Evolutionary conservation across 1,139 yeast genomes (phyloP).

Genomic region (Protomyces inundatus): DNA sequence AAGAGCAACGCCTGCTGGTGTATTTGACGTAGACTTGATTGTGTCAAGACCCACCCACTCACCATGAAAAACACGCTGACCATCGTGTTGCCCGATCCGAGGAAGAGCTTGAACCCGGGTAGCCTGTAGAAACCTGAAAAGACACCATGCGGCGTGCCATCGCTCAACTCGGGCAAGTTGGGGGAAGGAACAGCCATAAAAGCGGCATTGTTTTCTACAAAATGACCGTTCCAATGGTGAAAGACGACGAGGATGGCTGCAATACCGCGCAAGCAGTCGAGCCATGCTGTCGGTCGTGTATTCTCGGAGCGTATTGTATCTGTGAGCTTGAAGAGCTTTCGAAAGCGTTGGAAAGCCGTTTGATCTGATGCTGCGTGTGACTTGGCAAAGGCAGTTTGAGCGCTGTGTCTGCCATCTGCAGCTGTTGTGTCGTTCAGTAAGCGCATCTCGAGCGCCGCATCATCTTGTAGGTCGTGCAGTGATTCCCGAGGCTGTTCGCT

Average conservation of each 20-base stretch:
- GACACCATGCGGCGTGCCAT: neutral
- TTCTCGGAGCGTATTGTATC: neutral
- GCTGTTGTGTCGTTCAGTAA: neutral
- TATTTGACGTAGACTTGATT: neutral
- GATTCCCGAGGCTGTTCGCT: neutral
- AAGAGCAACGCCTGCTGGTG: neutral
- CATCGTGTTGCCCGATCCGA: conserved; percentile 7
- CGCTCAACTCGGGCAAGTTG: neutral
- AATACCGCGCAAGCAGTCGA: conserved; percentile 14
- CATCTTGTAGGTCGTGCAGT: neutral
- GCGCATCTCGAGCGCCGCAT: neutral
- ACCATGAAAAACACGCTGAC: neutral
- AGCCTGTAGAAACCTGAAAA: conserved; percentile 2
- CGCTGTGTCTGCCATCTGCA: neutral
- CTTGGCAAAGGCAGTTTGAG: neutral
- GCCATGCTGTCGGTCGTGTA: conserved; percentile 15
- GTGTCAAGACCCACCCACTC: neutral
- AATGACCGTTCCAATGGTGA: conserved; percentile 14
- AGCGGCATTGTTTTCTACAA: conserved; percentile 6
- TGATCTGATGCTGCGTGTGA: neutral
- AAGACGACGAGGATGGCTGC: conserved; percentile 15
- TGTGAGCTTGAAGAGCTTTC: neutral
- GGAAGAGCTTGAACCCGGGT: conserved; percentile 1
- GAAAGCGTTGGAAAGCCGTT: neutral
- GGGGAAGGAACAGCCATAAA: neutral